Base-by-base conservation (phyloP, 2,329 filamentous ascomycete genomes). In the Paecilomyces dactylethromorphus region DNA sequence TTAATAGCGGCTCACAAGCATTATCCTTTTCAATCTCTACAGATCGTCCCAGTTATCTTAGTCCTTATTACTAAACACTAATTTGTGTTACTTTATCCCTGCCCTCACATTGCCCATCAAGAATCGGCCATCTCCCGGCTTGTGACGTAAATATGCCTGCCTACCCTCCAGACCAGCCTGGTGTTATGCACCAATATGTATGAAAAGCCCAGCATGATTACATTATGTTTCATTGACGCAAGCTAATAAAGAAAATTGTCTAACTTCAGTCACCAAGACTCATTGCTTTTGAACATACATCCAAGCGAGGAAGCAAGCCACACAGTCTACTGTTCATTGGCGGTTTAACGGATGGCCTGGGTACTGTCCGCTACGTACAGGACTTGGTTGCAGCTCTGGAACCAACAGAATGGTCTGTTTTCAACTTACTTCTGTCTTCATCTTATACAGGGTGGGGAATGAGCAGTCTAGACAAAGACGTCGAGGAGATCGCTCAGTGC, bases 311-410 rank as follows among this genome's bases (percentile, higher is more conserved):
- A 61, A 62, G 57, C 49, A 77, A 76, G 55, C 69, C 68, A 50
- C 68, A 84, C 70, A 82, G 79, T 29, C 72, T 87, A 55, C 72
- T 87, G 64, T 86, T 83, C 74, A 74, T 87, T 56, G 84, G 81
- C 60, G 85, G 85, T 39, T 76, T 87, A 49, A 79, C 76, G 56
- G 84, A 87, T 69, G 83, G 82, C 21, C 76, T 84, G 56, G 76
- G 79, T 58, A 82, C 79, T 5, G 82, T 85, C 7, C 70, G 75
- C 18, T 87, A 85, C 68, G 77, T 84, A 2, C 68, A 76, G 52
- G 65, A 73, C 5, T 74, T 87, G 55, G 80, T 82, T 6, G 60
- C 73, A 21, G 66, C 76, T 2, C 76, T 87, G n/a, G 70, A 75
- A 1, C 71, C 77, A 0, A 73, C 78, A 2, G 69, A 72, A 56